Evolutionary conservation across 768 basidiomycete genomes (phyloP).

Genomic region (Lactarius tabidus): DNA sequence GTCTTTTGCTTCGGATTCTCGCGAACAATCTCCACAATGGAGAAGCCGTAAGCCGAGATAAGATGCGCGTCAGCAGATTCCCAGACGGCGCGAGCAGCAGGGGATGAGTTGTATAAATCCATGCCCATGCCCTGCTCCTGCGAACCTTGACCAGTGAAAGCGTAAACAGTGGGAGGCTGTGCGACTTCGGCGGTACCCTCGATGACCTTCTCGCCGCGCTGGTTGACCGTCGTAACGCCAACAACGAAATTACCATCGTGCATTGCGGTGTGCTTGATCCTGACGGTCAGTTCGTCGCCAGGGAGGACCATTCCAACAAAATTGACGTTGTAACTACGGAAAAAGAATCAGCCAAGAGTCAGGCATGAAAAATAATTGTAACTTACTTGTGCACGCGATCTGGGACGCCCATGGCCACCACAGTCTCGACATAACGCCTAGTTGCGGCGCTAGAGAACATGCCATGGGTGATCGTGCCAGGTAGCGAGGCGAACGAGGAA

Average conservation of each 20-base stretch:
- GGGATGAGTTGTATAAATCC: constrained; percentile 91
- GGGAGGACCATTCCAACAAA: constrained; percentile 98
- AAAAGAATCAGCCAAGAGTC: constrained; percentile 18
- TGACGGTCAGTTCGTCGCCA: constrained; percentile 79
- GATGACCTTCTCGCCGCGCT: constrained; percentile 85
- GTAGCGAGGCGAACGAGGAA: constrained; percentile 86
- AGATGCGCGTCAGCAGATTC: constrained; percentile 93
- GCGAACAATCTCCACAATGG: constrained; percentile 97
- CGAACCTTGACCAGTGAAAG: constrained; percentile 98
- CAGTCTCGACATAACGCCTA: constrained; percentile 85
- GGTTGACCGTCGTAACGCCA: constrained; percentile 81
- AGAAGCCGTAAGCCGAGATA: constrained; percentile 94
- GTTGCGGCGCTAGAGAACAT: constrained; percentile 97
- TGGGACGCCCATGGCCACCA: constrained; percentile 89
- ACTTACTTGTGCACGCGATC: constrained; percentile 85
- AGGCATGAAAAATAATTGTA: constrained; percentile 8
- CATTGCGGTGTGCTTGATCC: constrained; percentile 88
- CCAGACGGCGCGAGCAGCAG: constrained; percentile 96
- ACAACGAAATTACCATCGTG: constrained; percentile 90
- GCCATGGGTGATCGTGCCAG: constrained; percentile 96
- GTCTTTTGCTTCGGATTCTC: constrained; percentile 98
- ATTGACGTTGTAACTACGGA: constrained; percentile 76
- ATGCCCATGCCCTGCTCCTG: constrained; percentile 99
- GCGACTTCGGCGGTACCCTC: constrained; percentile 90
- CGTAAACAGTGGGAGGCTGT: constrained; percentile 89